Evolutionary conservation across 495 filamentous ascomycete genomes (phyloP), one percentile per base, ranked within the genome.

Genomic region (Elasticomyces elasticus): DNA sequence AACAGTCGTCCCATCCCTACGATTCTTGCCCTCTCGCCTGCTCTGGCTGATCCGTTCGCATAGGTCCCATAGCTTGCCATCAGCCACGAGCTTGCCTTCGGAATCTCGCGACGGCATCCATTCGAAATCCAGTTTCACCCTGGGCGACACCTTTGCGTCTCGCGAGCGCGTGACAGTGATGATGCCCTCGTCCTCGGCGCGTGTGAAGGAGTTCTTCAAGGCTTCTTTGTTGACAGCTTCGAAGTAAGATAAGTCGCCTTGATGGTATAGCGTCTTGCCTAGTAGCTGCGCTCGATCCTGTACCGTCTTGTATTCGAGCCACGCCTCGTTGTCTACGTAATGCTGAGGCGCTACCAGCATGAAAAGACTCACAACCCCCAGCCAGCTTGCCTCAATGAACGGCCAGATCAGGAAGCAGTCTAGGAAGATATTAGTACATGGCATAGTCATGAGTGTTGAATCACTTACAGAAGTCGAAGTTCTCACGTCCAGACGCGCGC

Each of bases 151-250:
- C 73, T 82, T 81, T 0, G 67, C 60, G 40, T 73, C 75, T 59
- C 79, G 82, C 56, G 74, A 76, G 63, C 82, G 85, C 15, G 80
- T 72, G 6, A 89, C 74, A 6, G 84, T 69, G 58, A 96, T 76
- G 51, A 96, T 94, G 15, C 88, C 89, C 60, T 95, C 90, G 63
- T 95, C 89, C 55, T 87, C 81, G 68, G 94, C 95, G 22, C 86
- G 82, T 55, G 82, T 75, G 68, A 87, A 95, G 1, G 87, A 83
- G 66, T 97, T 98, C 58, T 90, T 94, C 48, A 98, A 79, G 1
- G 89, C 90, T 66, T 97, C 89, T 53, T 95, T 95, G 73, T 97
- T 98, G 58, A 98, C 92, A 6, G 92, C 89, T 70, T 98, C 92
- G 60, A 95, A 95, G 67, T 98, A 97, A 22, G 82, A 87, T 24